Conservation (phyloP, 768 basidiomycete species). For the Amanita molliuscula region DNA sequence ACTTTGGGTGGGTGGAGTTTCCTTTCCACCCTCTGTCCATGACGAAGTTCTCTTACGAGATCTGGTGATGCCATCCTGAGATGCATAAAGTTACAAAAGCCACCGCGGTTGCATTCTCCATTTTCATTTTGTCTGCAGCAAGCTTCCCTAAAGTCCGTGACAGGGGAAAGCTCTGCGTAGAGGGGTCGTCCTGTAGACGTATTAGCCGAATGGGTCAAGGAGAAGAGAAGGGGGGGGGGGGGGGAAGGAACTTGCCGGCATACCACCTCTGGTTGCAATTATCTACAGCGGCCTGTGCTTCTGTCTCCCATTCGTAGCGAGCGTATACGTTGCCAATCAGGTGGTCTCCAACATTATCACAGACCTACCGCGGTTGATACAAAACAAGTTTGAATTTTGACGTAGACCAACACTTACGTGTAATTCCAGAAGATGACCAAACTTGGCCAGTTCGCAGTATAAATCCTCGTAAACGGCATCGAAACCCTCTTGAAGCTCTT, state of each 20-base stretch:
- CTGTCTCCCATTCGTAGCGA: constrained; percentile 97
- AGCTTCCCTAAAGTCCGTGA: constrained; percentile 97
- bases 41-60: constrained; percentile 66
- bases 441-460: constrained; percentile 90
- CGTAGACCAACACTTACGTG: constrained; percentile 49
- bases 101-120: constrained; percentile 95
- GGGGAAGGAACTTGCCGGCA: constrained; percentile 52
- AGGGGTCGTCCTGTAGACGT: constrained; percentile 72
- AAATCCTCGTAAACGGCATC: constrained; percentile 94
- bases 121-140: constrained; percentile 99
- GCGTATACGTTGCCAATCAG: constrained; percentile 97
- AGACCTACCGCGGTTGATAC: constrained; percentile 44
- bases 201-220: constrained; percentile 6
- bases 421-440: constrained; percentile 90
- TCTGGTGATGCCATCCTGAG: constrained; percentile 80
- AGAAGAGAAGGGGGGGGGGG: neutral
- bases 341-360: constrained; percentile 99
- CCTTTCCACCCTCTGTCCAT: constrained; percentile 78
- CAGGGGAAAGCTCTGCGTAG: constrained; percentile 95
- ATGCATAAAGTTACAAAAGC: constrained; percentile 99
- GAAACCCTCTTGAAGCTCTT: constrained; percentile 85
- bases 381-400: no score
- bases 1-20: constrained; percentile 58
- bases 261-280: constrained; percentile 96
- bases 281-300: constrained; percentile 89